Base-by-base conservation (phyloP, 331 rosid species). In the Quercus lobata region DNA sequence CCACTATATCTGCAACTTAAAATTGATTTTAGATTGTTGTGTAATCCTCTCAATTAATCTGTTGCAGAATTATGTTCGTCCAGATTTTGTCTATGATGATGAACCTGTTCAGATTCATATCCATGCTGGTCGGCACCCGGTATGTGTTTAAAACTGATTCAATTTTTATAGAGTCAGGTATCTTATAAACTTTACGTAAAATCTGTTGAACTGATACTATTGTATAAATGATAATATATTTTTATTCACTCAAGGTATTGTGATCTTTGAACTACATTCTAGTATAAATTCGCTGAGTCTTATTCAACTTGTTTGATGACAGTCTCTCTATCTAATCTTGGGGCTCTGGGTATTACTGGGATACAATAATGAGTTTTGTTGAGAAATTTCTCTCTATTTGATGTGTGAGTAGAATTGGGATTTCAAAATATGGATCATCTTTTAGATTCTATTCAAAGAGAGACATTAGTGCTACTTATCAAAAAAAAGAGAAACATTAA, bases 101-200 rank as follows among this genome's bases (percentile, higher is more conserved):
- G 98, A 95, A 83, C 94, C 97, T 73, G 88, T 83, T 77, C 99
- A 93, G 83, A 91, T 95, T 77, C 89, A 85, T 72, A 84, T 95
- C 73, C 74, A 74, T 74, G 90, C 87, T 83, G 99, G 97, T 73
- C 94, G 93, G 81, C 99, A 95, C 80, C 99, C 97, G 85, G 99
- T 95, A 89, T 76, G 84, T 62, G 79, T 77, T 70, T 68, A 69
- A 57, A 34, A 57, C 63, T 83, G 62, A 21, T 19, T 56, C 54
- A 76, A 44, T 76, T 80, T 61, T 60, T 14, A 27, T 27, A 2
- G 37, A 62, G 32, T 61, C n/a, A 27, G 18, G 16, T 63, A 63
- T 63, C 37, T 27, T 29, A 63, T 63, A 15, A 18, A 63, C 19
- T 65, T 1, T 10, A 29, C 3, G 18, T 18, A 0, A 49, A 68